Base-by-base conservation (phyloP, 768 basidiomycete genomes). In the Suillus clintonianus region DNA sequence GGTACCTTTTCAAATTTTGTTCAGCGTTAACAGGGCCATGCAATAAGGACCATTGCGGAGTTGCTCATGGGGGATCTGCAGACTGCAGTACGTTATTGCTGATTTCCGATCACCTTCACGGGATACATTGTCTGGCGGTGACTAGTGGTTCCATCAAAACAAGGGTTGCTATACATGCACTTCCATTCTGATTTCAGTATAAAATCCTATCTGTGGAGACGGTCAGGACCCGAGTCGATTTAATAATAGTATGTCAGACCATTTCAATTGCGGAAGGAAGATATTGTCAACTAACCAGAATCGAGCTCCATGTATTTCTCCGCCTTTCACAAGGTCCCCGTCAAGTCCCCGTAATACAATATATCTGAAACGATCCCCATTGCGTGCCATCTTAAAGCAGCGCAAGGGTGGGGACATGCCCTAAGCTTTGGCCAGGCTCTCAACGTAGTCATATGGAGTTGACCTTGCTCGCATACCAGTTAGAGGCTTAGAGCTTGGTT, bases 261-360 rank as follows among this genome's bases (percentile, higher is more conserved):
- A 24, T 27, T 24, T 57, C 56, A 3, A 37, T 39, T 41, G 56
- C 27, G 41, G 15, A 57, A 57, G 37, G 55, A 56, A 37, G 24
- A 9, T 36, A 9, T 36, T 17, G 17, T 36, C 37, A 24, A 57
- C 22, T 24, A 57, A 41, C 56, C 55, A 57, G 24, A 27, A 27
- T 27, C 27, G 27, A 27, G 37, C 24, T 27, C 15, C 17, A 57
- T 19, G 39, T 30, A 57, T 10, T 57, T 57, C 4, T 17, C 27
- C 24, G 27, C 24, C 36, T 57, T 57, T 57, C 56, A 57, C 56
- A 36, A 57, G 55, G 36, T 56, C 36, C 36, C 55, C 55, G 55
- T 32, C 36, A 9, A 19, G 39, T 41, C 51, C 17, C 51, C 51
- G 51, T 53, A 53, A 53, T 53, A 32, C 51, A 57, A 57, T 57